Evolutionary conservation across 345 rosid genomes (phyloP).

Genomic region (Salix caprea): DNA sequence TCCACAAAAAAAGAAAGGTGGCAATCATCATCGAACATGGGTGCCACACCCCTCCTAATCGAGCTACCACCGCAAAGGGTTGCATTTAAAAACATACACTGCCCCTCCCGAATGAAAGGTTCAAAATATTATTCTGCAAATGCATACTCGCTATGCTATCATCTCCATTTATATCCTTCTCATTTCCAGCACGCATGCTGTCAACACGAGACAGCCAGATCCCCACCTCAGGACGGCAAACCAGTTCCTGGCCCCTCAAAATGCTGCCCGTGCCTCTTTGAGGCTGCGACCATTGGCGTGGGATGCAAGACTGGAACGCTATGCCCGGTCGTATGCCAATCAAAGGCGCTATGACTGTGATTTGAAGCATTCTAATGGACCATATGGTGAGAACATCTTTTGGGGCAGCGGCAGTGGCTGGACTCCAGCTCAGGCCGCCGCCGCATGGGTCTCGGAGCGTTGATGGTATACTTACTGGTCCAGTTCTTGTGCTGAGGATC

Average conservation of each 20-base stretch:
- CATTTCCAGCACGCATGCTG: constrained; percentile 1
- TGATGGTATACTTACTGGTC: constrained; percentile 44
- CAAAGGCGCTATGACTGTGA: constrained; percentile 64
- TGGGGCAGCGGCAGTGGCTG: constrained; percentile 88
- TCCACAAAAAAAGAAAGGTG: constrained; percentile 32
- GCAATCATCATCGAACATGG: constrained; percentile 57
- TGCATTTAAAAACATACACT: background rate
- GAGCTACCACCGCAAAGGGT: background rate
- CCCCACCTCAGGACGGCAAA: constrained; percentile 13
- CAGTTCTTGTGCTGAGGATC: constrained; percentile 49
- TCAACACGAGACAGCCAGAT: background rate
- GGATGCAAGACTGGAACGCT: constrained; percentile 47
- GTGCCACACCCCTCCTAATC: constrained; percentile 20
- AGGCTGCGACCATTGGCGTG: constrained; percentile 53
- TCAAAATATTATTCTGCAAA: background rate
- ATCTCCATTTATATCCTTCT: constrained; percentile 11
- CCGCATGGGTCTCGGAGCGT: constrained; percentile 67
- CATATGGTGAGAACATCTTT: constrained; percentile 85
- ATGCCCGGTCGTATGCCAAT: constrained; percentile 60
- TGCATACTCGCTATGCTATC: background rate
- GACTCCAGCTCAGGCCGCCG: constrained; percentile 63
- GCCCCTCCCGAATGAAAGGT: background rate
- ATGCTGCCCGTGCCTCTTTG: constrained; percentile 47
- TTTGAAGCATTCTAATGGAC: constrained; percentile 68
- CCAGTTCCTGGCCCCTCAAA: constrained; percentile 67